phyloP scores from a whole-genome alignment of 164 flowering plant genomes.

The Cinnamomum micranthum region DNA sequence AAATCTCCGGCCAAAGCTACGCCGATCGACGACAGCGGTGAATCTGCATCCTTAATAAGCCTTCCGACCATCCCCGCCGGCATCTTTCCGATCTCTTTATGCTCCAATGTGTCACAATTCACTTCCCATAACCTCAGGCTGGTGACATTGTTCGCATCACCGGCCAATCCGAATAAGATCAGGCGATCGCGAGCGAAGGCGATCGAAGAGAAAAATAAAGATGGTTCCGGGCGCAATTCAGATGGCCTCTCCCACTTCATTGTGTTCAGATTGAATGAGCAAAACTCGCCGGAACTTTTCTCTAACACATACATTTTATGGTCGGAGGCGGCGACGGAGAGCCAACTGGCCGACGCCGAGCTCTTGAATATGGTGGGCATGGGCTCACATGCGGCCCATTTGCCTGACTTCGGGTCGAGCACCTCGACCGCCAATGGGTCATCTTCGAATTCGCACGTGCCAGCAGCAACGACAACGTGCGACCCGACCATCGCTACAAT shows the following conservation, averaged over 20 bases:
- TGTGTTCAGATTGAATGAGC: slow-evolving; percentile 37
- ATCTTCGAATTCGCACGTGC: slow-evolving; percentile 57
- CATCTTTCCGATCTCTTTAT: slow-evolving; percentile 42
- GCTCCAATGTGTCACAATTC: slow-evolving; percentile 15
- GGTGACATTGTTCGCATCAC: slow-evolving; percentile 19
- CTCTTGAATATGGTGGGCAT: slow-evolving; percentile 51
- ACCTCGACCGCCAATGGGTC: slow-evolving; percentile 64
- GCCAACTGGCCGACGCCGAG: slow-evolving; percentile 54
- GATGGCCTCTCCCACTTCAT: slow-evolving; percentile 44
- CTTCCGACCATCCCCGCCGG: slow-evolving; percentile 36
- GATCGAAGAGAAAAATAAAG: slow-evolving; percentile 28
- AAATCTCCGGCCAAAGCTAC: slow-evolving; percentile 24
- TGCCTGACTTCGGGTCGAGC: slow-evolving; percentile 26
- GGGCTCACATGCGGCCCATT: slow-evolving; percentile 43
- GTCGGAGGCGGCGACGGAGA: slow-evolving; percentile 41
- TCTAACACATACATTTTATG: slow-evolving; percentile 37
- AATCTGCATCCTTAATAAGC: slow-evolving; percentile 29
- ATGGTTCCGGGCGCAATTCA: slow-evolving; percentile 31
- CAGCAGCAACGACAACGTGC: slow-evolving; percentile 65
- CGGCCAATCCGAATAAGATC: slow-evolving; percentile 45
- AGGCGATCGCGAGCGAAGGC: slow-evolving; percentile 31
- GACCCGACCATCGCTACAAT: slow-evolving; percentile 51
- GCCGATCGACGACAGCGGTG: slow-evolving; percentile 18
- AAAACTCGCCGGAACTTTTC: slow-evolving; percentile 41
- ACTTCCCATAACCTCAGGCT: slow-evolving; percentile 54